Base-by-base conservation (phyloP, 495 filamentous ascomycete genomes). In the Parmelia sp. region DNA sequence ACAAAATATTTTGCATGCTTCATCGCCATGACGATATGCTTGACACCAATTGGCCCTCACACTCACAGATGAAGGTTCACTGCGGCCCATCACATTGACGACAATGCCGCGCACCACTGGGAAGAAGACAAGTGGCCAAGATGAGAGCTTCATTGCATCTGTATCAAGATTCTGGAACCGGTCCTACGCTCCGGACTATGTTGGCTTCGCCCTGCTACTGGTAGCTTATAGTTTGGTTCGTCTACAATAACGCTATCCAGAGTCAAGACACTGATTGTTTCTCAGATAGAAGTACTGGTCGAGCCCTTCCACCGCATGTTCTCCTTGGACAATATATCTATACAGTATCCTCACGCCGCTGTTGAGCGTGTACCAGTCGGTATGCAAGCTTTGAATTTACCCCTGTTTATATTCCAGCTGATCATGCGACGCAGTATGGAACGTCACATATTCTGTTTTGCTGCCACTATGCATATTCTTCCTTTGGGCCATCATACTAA, bases 101-200 rank as follows among this genome's bases (percentile, higher is more conserved):
- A 53, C 35, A 17, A 59, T 64, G 62, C 62, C 31, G 14, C 33
- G 57, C 27, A 31, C 69, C 12, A 27, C n/a, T 49, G 57, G 40
- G 21, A 68, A 64, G 23, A 66, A 40, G 42, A 47, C 37, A 47
- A 37, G 39, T 33, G 45, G 45, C 35, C 15, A 68, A 40, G 42
- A 64, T 57, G 61, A 37, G 10, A 58, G 65, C 27, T 58, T 79
- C 17, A 57, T 74, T 25, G 74, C 74, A 10, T 76, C 79, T 19
- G 55, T 78, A 31, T 76, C 76, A 53, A 76, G 78, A 12, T 78
- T 81, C 66, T 80, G 72, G 68, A 76, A 90, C 85, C 86, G 83
- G 72, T 90, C 91, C 1, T 96, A 96, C 76, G 87, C 88, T 19
- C 82, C 89, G 12, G 95, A 98, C 73, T 96, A 93, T 74, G 71